These are phyloP conservation scores for Plasmopara viticola DNA, from an alignment of 352 stramenopile species.

Conservation along the genomic window DNA sequence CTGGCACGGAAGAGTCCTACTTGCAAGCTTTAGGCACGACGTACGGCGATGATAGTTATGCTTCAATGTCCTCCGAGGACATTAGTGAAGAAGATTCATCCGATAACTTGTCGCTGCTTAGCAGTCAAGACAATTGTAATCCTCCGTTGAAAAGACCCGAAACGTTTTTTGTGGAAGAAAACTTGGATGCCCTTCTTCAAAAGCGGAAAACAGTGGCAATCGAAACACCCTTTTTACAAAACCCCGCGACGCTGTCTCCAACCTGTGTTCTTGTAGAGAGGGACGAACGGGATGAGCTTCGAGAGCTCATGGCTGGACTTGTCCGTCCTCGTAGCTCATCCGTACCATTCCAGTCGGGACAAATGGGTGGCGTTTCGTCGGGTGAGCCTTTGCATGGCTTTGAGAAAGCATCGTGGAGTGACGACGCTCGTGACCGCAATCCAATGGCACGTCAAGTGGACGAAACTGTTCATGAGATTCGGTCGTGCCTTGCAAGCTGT, in stretches of 20 bases:
- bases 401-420: slow-evolving; percentile 51
- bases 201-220: slow-evolving; percentile 17
- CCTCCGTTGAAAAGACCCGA: slow-evolving; percentile 24
- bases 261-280: slow-evolving; percentile 4
- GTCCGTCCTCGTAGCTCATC: slow-evolving; percentile 60
- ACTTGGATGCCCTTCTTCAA: slow-evolving; percentile 27
- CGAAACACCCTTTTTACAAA: slow-evolving; percentile 4
- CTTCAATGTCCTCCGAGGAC: slow-evolving; percentile 29
- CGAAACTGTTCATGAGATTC: slow-evolving; percentile 42
- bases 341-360: slow-evolving; percentile 37
- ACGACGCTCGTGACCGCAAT: slow-evolving; percentile 36
- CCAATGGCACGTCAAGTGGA: slow-evolving; percentile 38
- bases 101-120: slow-evolving; percentile 31
- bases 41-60: slow-evolving; percentile 23
- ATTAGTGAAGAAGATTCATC: slow-evolving; percentile 29
- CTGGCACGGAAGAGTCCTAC: slow-evolving; percentile 17
- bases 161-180: slow-evolving; percentile 35
- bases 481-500: slow-evolving; percentile 46
- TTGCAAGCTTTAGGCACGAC: slow-evolving; percentile 24
- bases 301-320: slow-evolving; percentile 51
- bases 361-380: slow-evolving; percentile 30
- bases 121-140: slow-evolving; percentile 21
- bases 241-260: slow-evolving; percentile 13
- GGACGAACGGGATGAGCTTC: slow-evolving; percentile 52
- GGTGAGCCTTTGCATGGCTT: slow-evolving; percentile 25